These are phyloP conservation scores for Histomonas meleagridis DNA, from an alignment of 208 protist species.

Conservation along the genomic window DNA sequence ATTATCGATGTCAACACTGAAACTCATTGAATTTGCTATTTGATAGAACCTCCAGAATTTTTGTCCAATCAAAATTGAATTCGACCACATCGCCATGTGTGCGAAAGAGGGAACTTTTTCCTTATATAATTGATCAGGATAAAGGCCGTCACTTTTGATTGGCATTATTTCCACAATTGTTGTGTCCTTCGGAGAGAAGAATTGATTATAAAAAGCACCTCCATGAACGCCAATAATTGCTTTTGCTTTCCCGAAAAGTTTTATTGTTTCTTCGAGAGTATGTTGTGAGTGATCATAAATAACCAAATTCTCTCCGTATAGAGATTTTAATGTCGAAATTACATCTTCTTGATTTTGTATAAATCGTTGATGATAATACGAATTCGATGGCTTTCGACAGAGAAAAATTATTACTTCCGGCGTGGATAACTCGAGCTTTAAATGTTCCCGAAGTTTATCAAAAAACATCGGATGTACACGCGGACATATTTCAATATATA, in stretches of 20 bases:
- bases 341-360: neutral
- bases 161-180: slow-evolving; percentile 1
- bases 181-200: neutral
- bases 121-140: neutral
- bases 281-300: neutral
- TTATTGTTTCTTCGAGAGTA: neutral
- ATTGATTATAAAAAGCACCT: slow-evolving; percentile 18
- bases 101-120: neutral
- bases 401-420: neutral
- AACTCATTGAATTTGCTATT: neutral
- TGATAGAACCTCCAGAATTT: neutral
- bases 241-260: neutral
- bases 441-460: no score
- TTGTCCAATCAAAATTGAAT: neutral
- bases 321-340: neutral
- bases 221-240: neutral
- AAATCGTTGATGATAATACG: neutral
- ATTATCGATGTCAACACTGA: neutral
- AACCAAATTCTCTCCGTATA: neutral
- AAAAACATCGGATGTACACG: no score
- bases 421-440: no score
- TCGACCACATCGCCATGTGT: neutral
- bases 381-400: neutral
- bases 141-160: neutral
- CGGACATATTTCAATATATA: neutral